phyloP scores from a whole-genome alignment of 495 filamentous ascomycete species.

The Talaromyces adpressus region DNA sequence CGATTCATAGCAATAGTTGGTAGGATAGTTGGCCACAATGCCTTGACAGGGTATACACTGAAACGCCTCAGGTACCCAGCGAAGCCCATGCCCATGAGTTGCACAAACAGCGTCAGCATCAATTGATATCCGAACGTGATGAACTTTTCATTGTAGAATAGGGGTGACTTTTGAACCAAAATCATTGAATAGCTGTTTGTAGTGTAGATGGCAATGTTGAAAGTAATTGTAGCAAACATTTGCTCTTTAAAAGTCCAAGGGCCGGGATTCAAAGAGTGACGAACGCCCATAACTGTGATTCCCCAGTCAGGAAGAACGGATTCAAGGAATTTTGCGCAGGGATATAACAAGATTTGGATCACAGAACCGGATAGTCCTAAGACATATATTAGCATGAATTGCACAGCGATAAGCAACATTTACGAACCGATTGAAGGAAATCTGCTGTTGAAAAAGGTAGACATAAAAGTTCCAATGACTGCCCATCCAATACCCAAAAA shows the following conservation, averaged over 20 bases:
- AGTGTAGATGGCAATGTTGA: conserved; percentile 22
- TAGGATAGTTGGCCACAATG: conserved; percentile 58
- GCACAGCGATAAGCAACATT: not conserved
- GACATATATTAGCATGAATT: not conserved
- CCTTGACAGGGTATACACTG: conserved; percentile 46
- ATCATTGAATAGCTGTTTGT: conserved; percentile 51
- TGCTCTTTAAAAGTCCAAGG: conserved; percentile 47
- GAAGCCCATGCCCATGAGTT: conserved; percentile 44
- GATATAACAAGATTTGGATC: not conserved
- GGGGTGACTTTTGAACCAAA: conserved; percentile 43
- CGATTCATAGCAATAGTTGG: conserved; percentile 53
- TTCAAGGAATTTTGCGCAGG: conserved; percentile 3
- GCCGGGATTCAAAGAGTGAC: conserved; percentile 35
- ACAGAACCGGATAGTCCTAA: conserved; percentile 3
- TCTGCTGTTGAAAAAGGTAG: conserved; percentile 32
- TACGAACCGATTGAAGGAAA: conserved; percentile 8
- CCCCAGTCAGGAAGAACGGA: conserved; percentile 6
- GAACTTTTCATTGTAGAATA: conserved; percentile 53
- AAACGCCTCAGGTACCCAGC: conserved; percentile 40
- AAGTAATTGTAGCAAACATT: conserved; percentile 54
- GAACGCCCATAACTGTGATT: not conserved
- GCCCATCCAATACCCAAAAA: conserved; percentile 44
- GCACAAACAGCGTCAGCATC: conserved; percentile 26
- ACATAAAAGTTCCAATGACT: conserved; percentile 28
- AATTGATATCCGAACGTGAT: conserved; percentile 46